Conservation (phyloP, 1,139 yeast species). For the Yarrowia galli region DNA sequence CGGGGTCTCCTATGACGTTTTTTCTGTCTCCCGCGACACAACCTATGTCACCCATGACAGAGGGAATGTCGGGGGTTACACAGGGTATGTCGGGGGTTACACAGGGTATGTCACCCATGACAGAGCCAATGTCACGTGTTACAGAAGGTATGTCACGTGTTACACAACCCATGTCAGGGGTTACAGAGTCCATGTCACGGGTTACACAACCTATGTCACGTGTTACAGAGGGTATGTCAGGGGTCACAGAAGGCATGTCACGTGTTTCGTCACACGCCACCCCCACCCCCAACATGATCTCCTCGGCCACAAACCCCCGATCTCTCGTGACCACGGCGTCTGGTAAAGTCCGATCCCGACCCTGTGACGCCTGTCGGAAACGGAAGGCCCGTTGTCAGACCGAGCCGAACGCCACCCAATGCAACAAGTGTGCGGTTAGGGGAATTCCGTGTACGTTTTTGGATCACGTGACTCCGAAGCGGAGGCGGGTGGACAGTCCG, state of each 20-base stretch:
- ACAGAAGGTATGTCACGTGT: no score
- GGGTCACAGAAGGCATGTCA: background rate
- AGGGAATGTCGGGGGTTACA: background rate
- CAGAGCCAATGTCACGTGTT: background rate
- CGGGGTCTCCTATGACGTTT: slow-evolving; percentile 6
- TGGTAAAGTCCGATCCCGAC: slow-evolving; percentile 42
- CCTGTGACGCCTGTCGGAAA: slow-evolving; percentile 49
- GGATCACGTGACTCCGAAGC: slow-evolving; percentile 7
- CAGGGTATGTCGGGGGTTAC: background rate
- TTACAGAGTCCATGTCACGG: background rate
- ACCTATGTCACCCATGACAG: background rate
- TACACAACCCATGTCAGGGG: background rate
- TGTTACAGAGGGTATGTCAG: background rate
- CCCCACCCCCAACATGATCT: slow-evolving; percentile 1
- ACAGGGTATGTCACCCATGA: background rate
- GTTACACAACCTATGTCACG: background rate
- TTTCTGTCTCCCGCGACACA: background rate
- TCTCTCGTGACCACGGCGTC: slow-evolving; percentile 21
- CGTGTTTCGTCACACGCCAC: background rate
- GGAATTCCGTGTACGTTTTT: slow-evolving; percentile 50
- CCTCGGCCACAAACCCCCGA: slow-evolving; percentile 3
- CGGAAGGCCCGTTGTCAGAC: slow-evolving; percentile 53
- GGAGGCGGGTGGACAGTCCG: background rate
- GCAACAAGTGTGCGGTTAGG: slow-evolving; percentile 51
- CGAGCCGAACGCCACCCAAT: slow-evolving; percentile 49